These are phyloP conservation scores for Carex parvula DNA, from an alignment of 176 grass and related monocot genomes.

Conservation along the genomic window DNA sequence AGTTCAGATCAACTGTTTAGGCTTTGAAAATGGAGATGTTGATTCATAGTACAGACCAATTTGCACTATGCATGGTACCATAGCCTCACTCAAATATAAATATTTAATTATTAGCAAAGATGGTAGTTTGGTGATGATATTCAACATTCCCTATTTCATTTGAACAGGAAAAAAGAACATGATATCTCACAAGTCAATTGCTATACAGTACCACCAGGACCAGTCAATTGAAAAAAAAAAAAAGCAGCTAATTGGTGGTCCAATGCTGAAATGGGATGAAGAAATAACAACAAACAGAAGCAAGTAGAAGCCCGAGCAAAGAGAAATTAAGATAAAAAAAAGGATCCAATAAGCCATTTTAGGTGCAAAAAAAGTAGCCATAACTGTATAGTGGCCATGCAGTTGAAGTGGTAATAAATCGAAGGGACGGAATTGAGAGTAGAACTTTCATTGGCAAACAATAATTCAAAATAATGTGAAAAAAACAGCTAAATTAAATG, in stretches of 20 bases:
- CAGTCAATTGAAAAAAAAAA: background rate
- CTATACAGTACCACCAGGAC: background rate
- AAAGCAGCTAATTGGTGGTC: background rate
- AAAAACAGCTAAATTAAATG: background rate
- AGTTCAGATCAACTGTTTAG: no score
- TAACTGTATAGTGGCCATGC: constrained; percentile 11
- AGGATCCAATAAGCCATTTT: background rate
- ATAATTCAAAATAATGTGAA: background rate
- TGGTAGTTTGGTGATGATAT: background rate
- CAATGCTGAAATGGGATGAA: background rate
- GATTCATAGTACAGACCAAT: no score
- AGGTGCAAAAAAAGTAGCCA: background rate
- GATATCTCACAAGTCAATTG: background rate
- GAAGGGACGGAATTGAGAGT: background rate
- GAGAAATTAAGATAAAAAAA: background rate
- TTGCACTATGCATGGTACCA: no score
- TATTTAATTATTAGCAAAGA: background rate
- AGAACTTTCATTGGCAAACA: background rate
- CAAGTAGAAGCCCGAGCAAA: background rate
- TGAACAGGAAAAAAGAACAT: background rate
- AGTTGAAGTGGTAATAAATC: background rate
- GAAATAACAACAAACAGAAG: background rate
- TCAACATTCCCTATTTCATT: background rate
- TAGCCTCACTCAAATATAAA: background rate
- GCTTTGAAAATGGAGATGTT: no score